Evolutionary conservation across 2,329 filamentous ascomycete species (phyloP).

Genomic region (Paracamarosporium sp.): DNA sequence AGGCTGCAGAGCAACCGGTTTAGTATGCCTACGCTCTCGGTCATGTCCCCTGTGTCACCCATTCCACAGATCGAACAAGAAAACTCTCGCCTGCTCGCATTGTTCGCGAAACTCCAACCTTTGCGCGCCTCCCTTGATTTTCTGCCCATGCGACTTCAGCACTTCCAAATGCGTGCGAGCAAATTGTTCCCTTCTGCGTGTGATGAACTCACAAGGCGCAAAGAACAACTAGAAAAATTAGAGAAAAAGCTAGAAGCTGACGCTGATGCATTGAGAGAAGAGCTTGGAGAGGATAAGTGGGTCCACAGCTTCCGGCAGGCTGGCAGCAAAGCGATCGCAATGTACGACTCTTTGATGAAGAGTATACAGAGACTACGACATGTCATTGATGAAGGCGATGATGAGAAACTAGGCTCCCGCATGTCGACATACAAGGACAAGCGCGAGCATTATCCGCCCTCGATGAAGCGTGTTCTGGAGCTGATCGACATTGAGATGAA

Average conservation of each 20-base stretch:
- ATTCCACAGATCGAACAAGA: constrained; percentile 69
- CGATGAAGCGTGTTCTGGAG: constrained; percentile 86
- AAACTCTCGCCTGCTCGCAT: constrained; percentile 83
- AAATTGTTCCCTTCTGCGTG: constrained; percentile 87
- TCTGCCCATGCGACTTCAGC: constrained; percentile 88
- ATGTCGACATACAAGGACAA: constrained; percentile 95
- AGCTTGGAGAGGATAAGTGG: constrained; percentile 95
- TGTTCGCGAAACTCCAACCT: constrained; percentile 96
- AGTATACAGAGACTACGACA: constrained; percentile 84
- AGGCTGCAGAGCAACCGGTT: constrained; percentile 68
- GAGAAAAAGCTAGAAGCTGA: constrained; percentile 91
- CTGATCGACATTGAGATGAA: constrained; percentile 97
- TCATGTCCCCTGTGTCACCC: constrained; percentile 66
- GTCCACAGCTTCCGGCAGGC: constrained; percentile 94
- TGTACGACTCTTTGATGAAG: constrained; percentile 93
- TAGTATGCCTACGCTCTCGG: constrained; percentile 67
- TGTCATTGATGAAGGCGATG: constrained; percentile 75
- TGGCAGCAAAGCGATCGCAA: constrained; percentile 89
- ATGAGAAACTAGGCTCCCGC: constrained; percentile 68
- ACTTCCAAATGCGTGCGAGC: constrained; percentile 81
- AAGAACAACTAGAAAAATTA: constrained; percentile 76
- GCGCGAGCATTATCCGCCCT: constrained; percentile 90
- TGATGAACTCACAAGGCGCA: constrained; percentile 81
- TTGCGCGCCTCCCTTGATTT: constrained; percentile 93
- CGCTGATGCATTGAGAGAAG: constrained; percentile 85